A percentile compares a stretch with the other conserved stretches of the same genome.
phyloP scores from a whole-genome alignment of 169 alveolate genomes.

The Cryptosporidium tyzzeri region DNA sequence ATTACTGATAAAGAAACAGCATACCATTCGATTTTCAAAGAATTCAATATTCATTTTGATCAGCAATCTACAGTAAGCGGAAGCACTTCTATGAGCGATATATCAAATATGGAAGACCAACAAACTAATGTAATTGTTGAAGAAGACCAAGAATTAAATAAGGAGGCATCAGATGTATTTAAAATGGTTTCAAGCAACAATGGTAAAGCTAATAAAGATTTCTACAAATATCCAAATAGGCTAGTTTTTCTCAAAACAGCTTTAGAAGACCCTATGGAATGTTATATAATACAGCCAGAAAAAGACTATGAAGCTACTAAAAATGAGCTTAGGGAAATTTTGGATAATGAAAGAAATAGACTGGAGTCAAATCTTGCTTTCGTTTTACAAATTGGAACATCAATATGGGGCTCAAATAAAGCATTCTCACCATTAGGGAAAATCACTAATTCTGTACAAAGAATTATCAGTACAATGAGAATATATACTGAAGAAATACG shows the following conservation, averaged over 20 bases:
- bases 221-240: constrained; percentile 33
- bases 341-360: constrained; percentile 57
- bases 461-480: constrained; percentile 39
- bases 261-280: constrained; percentile 30
- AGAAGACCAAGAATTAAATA: background rate
- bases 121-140: background rate
- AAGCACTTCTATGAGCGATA: background rate
- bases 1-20: constrained; percentile 72
- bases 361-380: constrained; percentile 62
- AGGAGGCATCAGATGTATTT: background rate
- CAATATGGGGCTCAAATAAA: constrained; percentile 48
- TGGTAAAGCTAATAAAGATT: background rate
- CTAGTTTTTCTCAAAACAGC: constrained; percentile 45
- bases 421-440: constrained; percentile 51
- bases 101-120: background rate
- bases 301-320: background rate
- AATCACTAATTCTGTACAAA: constrained; percentile 10
- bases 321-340: constrained; percentile 38
- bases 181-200: background rate
- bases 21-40: constrained; percentile 46
- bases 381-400: constrained; percentile 24
- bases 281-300: constrained; percentile 14
- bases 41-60: constrained; percentile 9
- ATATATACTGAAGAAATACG: constrained; percentile 60
- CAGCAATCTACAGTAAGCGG: constrained; percentile 11